These are phyloP conservation scores for Aspergillus piperis DNA, from an alignment of 2,329 filamentous ascomycete genomes.

Conservation along the genomic window DNA sequence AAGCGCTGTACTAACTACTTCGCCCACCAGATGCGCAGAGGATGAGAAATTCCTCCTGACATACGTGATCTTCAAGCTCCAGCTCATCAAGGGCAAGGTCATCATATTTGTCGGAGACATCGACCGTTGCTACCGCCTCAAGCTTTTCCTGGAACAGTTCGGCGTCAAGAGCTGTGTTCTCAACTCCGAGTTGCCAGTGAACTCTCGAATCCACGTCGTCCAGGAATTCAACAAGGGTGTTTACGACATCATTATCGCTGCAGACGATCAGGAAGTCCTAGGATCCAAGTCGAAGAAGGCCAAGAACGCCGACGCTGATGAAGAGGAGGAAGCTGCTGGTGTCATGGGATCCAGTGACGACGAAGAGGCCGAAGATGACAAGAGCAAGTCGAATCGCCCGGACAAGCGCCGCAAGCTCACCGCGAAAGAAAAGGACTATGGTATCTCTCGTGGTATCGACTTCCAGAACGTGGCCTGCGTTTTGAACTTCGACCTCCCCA, in stretches of 20 bases:
- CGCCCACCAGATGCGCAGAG: constrained; percentile 69
- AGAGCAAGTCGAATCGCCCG: constrained; percentile 25
- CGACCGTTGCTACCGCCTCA: constrained; percentile 86
- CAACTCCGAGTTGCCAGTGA: constrained; percentile 92
- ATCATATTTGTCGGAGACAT: constrained; percentile 84
- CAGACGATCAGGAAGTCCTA: constrained; percentile 84
- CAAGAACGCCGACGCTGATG: constrained; percentile 31
- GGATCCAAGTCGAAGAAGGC: constrained; percentile 49
- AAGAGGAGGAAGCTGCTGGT: constrained; percentile 30
- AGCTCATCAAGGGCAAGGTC: constrained; percentile 89
- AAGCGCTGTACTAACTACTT: constrained; percentile 20
- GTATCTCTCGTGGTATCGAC: constrained; percentile 93
- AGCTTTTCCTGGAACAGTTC: constrained; percentile 95
- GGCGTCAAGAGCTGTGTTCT: constrained; percentile 90
- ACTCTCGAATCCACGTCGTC: constrained; percentile 89
- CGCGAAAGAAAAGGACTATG: constrained; percentile 80
- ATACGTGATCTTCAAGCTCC: constrained; percentile 93
- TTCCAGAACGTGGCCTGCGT: constrained; percentile 94
- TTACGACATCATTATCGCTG: constrained; percentile 97
- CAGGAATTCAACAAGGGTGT: constrained; percentile 96
- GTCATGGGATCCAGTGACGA: constrained; percentile 43
- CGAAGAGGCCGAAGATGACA: constrained; percentile 36
- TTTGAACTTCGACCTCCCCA: constrained; percentile 94
- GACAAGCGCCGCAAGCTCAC: constrained; percentile 67
- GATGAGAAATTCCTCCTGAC: constrained; percentile 94